These are phyloP conservation scores for Chalciporus sp. DNA, from an alignment of 1,284 basidiomycete genomes.

Conservation along the genomic window DNA sequence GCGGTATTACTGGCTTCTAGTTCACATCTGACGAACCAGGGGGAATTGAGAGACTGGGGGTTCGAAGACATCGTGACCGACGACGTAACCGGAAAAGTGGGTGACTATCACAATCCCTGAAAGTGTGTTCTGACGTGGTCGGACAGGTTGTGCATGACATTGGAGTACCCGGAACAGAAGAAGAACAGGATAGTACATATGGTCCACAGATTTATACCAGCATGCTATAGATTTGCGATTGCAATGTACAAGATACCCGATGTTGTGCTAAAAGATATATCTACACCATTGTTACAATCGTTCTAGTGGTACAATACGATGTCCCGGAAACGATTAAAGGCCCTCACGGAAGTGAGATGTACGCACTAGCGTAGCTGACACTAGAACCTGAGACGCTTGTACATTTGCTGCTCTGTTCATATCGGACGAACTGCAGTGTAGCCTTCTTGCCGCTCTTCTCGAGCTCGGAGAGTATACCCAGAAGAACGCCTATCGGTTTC, in stretches of 20 bases:
- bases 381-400: conserved; percentile 75
- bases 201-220: conserved; percentile 51
- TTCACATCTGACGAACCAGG: conserved; percentile 55
- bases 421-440: conserved; percentile 78
- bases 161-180: conserved; percentile 57
- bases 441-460: conserved; percentile 49
- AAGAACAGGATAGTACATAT: conserved; percentile 54
- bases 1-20: conserved; percentile 53
- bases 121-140: neutral
- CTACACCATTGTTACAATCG: conserved; percentile 2
- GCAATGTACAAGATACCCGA: neutral
- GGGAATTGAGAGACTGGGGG: conserved; percentile 76
- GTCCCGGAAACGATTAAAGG: neutral
- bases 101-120: conserved; percentile 8
- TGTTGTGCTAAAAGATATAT: neutral
- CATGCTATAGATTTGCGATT: conserved; percentile 41
- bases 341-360: conserved; percentile 51
- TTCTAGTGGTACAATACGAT: conserved; percentile 6
- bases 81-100: conserved; percentile 45
- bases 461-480: conserved; percentile 72
- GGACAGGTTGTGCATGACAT: conserved; percentile 60
- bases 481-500: conserved; percentile 91
- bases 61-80: conserved; percentile 67
- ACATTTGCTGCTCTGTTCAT: conserved; percentile 90
- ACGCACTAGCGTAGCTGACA: conserved; percentile 95